Evolutionary conservation across 352 stramenopile species (phyloP).

Genomic region (Saprolegnia diclina): DNA sequence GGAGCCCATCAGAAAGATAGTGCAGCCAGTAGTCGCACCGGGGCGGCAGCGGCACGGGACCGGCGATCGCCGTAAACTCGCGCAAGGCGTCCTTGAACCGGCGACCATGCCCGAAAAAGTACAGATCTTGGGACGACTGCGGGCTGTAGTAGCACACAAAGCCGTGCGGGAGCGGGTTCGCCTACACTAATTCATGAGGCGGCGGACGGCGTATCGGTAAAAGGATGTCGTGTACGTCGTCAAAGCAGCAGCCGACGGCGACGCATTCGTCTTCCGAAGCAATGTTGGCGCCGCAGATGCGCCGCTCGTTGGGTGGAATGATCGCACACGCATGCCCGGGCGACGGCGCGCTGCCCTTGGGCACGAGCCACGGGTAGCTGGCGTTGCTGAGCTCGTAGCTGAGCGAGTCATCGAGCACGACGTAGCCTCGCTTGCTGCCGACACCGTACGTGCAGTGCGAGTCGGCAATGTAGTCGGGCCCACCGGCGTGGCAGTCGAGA

Average conservation of each 20-base stretch:
- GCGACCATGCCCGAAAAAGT: slow-evolving; percentile 45
- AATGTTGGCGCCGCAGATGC: slow-evolving; percentile 31
- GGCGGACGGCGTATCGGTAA: neutral
- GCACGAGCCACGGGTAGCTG: slow-evolving; percentile 32
- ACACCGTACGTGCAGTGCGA: slow-evolving; percentile 41
- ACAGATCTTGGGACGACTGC: slow-evolving; percentile 38
- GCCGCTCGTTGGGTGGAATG: slow-evolving; percentile 28
- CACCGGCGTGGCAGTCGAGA: slow-evolving; percentile 34
- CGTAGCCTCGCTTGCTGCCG: slow-evolving; percentile 36
- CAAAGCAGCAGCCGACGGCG: slow-evolving; percentile 35
- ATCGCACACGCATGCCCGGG: slow-evolving; percentile 13
- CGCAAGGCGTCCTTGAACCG: slow-evolving; percentile 37
- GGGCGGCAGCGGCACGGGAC: slow-evolving; percentile 35
- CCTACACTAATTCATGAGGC: neutral
- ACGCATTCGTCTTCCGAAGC: slow-evolving; percentile 28
- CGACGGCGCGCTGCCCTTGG: neutral
- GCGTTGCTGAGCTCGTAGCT: slow-evolving; percentile 30
- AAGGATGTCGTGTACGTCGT: neutral
- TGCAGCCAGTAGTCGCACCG: too few relatives aligned
- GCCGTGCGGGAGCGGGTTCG: neutral
- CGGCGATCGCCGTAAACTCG: slow-evolving; percentile 38
- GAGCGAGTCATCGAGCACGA: slow-evolving; percentile 38
- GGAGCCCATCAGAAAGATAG: too few relatives aligned
- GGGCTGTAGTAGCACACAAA: slow-evolving; percentile 37
- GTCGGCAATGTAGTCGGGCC: slow-evolving; percentile 32